Base-by-base conservation (phyloP, 306 rosid genomes). In the Medicago ruthenica region DNA sequence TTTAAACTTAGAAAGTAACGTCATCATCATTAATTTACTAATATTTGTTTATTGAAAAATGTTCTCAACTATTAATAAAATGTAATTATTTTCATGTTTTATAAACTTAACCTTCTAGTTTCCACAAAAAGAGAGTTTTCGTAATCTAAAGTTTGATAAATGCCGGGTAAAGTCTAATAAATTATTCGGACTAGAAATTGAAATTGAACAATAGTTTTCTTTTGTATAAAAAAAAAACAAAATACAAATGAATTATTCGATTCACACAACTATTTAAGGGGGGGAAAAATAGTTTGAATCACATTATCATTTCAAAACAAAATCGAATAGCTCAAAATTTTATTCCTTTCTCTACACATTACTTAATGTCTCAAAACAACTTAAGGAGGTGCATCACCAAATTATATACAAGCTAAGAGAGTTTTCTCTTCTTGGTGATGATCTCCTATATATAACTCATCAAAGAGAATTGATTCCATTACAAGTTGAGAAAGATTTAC, bases 261-360 rank as follows among this genome's bases (percentile, higher is more conserved):
- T n/a, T 27, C 20, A 60, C 8, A 60, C 18, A 60, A 27, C 41
- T 20, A 57, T 57, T 10, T 1, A 60, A 60, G 17, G n/a, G 9
- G 9, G 70, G 71, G 45, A 66, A n/a, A 2, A 8, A 24, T 24
- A 24, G 27, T 68, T 42, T 67, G 22, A 40, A 64, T 20, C 71
- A 85, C 79, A 82, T 67, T 80, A 59, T 27, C 50, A 68, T 69
- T 53, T 44, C 76, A 70, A 82, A 83, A 73, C 74, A 67, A 80
- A 79, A 50, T 31, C 6, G 13, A 58, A 17, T 41, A 66, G 67
- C 67, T 79, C 59, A 83, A 81, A 85, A 68, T 74, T 74, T 88
- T 80, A 70, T 80, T 89, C 78, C 81, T 79, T 76, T 65, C 81
- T 87, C 89, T 79, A 82, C 91, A 85, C 83, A 84, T 72, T 65